Evolutionary conservation across 2,329 filamentous ascomycete genomes (phyloP).

Genomic region (Stemphylium lycopersici): DNA sequence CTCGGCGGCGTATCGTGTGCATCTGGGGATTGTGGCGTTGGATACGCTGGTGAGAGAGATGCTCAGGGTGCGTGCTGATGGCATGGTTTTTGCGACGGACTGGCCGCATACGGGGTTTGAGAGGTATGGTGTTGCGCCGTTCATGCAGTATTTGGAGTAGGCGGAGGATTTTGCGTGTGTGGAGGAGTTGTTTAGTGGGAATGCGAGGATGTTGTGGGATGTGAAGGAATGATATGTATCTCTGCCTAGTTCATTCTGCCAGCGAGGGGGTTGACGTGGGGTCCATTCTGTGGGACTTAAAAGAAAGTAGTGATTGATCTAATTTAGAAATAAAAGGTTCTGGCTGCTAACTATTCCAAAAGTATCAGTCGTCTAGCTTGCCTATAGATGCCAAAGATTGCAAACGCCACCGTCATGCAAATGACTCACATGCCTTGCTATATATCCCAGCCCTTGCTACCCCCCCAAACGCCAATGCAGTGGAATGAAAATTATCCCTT

Average conservation of each 20-base stretch:
- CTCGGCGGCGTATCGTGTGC: background rate
- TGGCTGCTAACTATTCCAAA: background rate
- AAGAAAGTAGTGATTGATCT: too few species aligned
- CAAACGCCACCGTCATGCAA: conserved; percentile 6
- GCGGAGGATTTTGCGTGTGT: background rate
- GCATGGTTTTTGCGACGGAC: background rate
- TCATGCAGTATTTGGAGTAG: background rate
- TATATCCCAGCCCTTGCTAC: background rate
- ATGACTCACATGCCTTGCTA: background rate
- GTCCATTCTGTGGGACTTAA: too few species aligned
- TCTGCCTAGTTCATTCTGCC: too few species aligned
- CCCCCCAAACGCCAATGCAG: background rate
- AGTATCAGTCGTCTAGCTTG: background rate
- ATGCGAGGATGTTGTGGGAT: background rate
- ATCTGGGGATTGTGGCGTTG: background rate
- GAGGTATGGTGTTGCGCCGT: background rate
- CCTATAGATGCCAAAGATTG: background rate
- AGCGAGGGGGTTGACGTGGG: too few species aligned
- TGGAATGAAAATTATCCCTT: background rate
- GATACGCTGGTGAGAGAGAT: background rate
- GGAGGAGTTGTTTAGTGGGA: background rate
- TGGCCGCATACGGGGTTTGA: conserved; percentile 1
- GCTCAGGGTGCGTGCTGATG: background rate
- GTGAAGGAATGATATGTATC: background rate
- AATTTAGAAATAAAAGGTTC: too few species aligned